Conservation (phyloP, 495 filamentous ascomycete species). For the Hyaloscypha hepaticicola region DNA sequence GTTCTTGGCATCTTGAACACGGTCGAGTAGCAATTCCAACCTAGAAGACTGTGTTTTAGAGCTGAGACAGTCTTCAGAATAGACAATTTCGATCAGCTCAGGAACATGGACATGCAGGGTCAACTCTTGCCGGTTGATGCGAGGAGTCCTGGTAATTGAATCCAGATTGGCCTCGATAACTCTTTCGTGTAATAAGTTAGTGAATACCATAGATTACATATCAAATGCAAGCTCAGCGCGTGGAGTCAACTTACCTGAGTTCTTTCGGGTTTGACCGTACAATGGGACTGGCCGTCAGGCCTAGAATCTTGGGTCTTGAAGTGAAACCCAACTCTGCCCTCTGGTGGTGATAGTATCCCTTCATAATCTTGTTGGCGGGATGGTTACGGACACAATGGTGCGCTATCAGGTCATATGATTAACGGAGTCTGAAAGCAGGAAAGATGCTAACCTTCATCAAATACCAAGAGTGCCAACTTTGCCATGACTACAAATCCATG, state of each 20-base stretch:
- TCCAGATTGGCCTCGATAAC: neutral
- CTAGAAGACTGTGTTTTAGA: constrained; percentile 39
- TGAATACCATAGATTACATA: neutral
- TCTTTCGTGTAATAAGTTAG: neutral
- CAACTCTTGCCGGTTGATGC: constrained; percentile 65
- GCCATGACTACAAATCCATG: constrained; percentile 77
- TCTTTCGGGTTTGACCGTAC: constrained; percentile 49
- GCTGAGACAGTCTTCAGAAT: constrained; percentile 44
- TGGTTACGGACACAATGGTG: constrained; percentile 64
- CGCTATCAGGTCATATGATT: constrained; percentile 41
- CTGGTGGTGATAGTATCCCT: constrained; percentile 35
- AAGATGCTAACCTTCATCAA: constrained; percentile 73
- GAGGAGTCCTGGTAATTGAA: constrained; percentile 54
- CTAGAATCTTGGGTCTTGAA: constrained; percentile 73
- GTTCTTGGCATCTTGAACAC: constrained; percentile 57
- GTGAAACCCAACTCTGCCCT: constrained; percentile 71
- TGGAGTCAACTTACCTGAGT: neutral
- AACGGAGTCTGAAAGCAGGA: neutral
- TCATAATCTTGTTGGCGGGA: constrained; percentile 22
- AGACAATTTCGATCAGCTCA: constrained; percentile 46
- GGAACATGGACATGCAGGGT: constrained; percentile 65
- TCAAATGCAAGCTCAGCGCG: neutral
- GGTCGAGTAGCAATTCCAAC: constrained; percentile 51
- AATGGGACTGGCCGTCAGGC: constrained; percentile 84
- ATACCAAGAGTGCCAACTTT: constrained; percentile 66